Base-by-base conservation (phyloP, 2,329 filamentous ascomycete species). In the Gaeumannomyces sp. region DNA sequence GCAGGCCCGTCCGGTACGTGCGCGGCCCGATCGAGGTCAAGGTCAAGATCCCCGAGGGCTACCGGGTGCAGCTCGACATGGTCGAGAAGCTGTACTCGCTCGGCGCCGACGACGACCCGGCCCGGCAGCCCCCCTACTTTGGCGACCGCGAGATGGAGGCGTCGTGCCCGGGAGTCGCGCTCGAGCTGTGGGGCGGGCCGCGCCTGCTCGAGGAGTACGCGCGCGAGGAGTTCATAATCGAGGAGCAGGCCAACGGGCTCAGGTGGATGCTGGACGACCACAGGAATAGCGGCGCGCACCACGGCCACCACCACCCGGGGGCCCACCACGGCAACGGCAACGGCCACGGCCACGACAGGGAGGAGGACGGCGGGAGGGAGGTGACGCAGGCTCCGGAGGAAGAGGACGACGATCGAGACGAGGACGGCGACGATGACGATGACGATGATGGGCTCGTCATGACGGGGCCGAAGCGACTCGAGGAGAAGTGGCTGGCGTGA, bases 131-230 rank as follows among this genome's bases (percentile, higher is more conserved):
- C 0, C 85, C 85, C 0, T 89, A 89, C 72, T 89, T 89, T 73
- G 86, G 85, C 62, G 81, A 85, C 68, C 71, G 73, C 2, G 78
- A 78, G 63, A 77, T 89, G 29, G 87, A 89, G 68, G 76, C 76
- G 2, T 86, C 83, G 68, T 90, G 90, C 69, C 92, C 93, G 0
- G 83, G 84, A 11, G 87, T 92, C 69, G 91, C 93, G 1, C 80
- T 94, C 67, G 84, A 89, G 70, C 79, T 99, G 29, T 98, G 95
- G 95, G 92, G 96, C 73, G 95, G 93, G 4, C 92, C 92, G 69
- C 84, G 95, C 64, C 91, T 92, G 35, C 84, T 98, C 70, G 93
- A 97, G 74, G 95, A 98, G 76, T 99, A 98, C 75, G 94, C 94
- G 1, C 84, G 91, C 61, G 95, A 98, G 75, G 93, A 96, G 33